Base-by-base conservation (phyloP, 345 rosid genomes). In the Lagerstroemia speciosa region DNA sequence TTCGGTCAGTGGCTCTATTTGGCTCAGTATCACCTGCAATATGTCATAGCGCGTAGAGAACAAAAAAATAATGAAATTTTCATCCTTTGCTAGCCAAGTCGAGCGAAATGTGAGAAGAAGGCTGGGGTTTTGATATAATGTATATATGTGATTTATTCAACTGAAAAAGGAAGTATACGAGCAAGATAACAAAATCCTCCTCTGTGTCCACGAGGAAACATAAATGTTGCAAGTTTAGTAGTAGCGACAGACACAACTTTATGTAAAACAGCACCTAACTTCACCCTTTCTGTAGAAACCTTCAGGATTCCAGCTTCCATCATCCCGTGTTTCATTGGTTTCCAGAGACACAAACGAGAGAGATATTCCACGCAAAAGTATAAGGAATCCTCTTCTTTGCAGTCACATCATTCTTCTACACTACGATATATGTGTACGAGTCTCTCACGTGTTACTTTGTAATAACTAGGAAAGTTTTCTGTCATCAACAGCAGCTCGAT, bases 1-100 rank as follows among this genome's bases (percentile, higher is more conserved):
- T 83, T 95, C 98, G 27, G 88, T 83, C 63, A 95, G 68, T 66
- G 93, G 92, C 82, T 95, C 99, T 1, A 95, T 81, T 50, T 92
- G 92, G 72, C 67, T 85, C 77, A 85, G 50, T 67, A 86, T 71
- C 15, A 94, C 83, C 99, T 94, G 79, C 69, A 48, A 29, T 57
- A 19, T 1, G 15, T 48, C 53, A 48, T 15, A 66, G 41, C 26
- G n/a, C n/a, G 27, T 17, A 22, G 45, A 33, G 27, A 60, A 6
- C 31, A 29, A 10, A 15, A 36, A 27, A 48, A 45, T 9, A 45
- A 43, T 3, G 19, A 29, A 38, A 41, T 16, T 16, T 16, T 41
- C 46, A 41, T 41, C 14, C 46, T 41, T 41, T 41, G 46, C 46
- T 8, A 41, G 46, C 46, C 46, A n/a, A n/a, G n/a, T n/a, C n/a